These are phyloP conservation scores for Trichosporon sp. DNA, from an alignment of 1,284 basidiomycete species.

Conservation along the genomic window DNA sequence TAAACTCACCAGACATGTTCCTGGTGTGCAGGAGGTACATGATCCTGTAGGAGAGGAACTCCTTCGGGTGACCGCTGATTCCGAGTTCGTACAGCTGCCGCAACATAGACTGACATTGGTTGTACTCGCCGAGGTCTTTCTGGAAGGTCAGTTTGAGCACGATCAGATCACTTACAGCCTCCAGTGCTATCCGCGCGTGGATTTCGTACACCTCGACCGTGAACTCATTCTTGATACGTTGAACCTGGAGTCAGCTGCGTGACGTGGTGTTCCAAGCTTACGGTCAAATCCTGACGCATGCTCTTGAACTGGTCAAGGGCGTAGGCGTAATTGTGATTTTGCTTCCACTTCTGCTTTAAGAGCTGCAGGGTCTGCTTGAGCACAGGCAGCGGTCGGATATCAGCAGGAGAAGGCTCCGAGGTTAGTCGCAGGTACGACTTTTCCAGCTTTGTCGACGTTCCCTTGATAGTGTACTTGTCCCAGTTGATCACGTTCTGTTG, in stretches of 20 bases:
- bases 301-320: constrained; percentile 99
- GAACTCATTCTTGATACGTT: constrained; percentile 98
- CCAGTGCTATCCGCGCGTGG: constrained; percentile 93
- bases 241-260: constrained; percentile 67
- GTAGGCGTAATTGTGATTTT: constrained; percentile 79
- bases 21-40: constrained; percentile 92
- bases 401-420: constrained; percentile 92
- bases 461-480: constrained; percentile 94
- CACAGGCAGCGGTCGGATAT: constrained; percentile 84
- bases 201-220: constrained; percentile 98
- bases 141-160: constrained; percentile 51
- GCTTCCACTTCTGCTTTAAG: constrained; percentile 85
- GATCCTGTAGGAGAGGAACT: constrained; percentile 97
- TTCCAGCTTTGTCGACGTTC: constrained; percentile 83
- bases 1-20: constrained; percentile 79
- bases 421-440: constrained; percentile 96
- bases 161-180: constrained; percentile 67
- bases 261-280: constrained; percentile 57
- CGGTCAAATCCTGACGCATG: constrained; percentile 94
- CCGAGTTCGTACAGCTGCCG: constrained; percentile 89
- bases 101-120: constrained; percentile 92
- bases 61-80: constrained; percentile 84
- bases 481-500: constrained; percentile 90
- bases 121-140: constrained; percentile 98
- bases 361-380: constrained; percentile 82